These are phyloP conservation scores for Dimocarpus longan DNA, from an alignment of 345 rosid genomes.

Conservation along the genomic window DNA sequence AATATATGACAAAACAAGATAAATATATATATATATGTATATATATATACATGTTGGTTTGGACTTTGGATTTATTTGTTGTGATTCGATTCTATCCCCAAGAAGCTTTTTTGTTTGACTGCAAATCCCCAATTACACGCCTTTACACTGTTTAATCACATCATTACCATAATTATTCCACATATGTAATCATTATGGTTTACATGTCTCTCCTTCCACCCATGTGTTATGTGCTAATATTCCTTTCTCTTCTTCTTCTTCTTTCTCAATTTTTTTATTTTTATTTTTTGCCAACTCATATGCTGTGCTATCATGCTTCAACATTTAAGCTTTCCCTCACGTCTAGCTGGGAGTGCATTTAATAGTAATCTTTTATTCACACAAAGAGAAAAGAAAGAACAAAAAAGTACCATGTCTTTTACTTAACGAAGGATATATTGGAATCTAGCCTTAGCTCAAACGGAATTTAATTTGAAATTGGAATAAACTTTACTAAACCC, in stretches of 20 bases:
- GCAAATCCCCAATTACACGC: constrained; percentile 10
- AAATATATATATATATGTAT: not conserved
- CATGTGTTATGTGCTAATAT: constrained; percentile 7
- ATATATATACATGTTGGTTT: not conserved
- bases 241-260: not conserved
- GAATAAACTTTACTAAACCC: not conserved
- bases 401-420: not conserved
- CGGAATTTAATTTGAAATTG: not conserved
- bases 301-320: constrained; percentile 18
- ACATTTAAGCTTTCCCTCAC: constrained; percentile 10
- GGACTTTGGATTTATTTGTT: constrained; percentile 16
- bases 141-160: constrained; percentile 28
- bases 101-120: constrained; percentile 21
- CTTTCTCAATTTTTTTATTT: not conserved
- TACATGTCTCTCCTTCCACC: not conserved
- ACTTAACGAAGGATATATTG: not conserved
- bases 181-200: constrained; percentile 25
- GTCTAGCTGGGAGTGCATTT: constrained; percentile 7
- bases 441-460: no score
- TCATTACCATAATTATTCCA: constrained; percentile 25
- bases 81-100: constrained; percentile 11
- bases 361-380: not conserved
- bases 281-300: constrained; percentile 9
- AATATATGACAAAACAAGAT: constrained; percentile 5
- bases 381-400: not conserved